These are phyloP conservation scores for Scheffersomyces titani DNA, from an alignment of 1,139 yeast genomes.

Conservation along the genomic window DNA sequence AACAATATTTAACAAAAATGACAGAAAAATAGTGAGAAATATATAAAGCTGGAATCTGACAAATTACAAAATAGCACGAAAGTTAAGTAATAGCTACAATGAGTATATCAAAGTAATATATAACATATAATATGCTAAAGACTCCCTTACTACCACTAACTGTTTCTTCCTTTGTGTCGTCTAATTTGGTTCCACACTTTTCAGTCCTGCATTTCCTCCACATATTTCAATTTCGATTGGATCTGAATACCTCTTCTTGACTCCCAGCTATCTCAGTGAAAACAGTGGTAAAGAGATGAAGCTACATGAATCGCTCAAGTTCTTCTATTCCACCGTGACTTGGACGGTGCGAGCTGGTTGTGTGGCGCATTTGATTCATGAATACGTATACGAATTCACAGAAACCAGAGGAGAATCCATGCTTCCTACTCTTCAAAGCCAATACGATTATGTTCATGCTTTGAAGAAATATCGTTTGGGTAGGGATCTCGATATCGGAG, in stretches of 20 bases:
- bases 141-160: not conserved
- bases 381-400: constrained; percentile 70
- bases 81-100: not conserved
- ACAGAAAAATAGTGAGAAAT: no score
- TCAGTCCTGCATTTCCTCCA: not conserved
- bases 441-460: constrained; percentile 80
- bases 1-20: no score
- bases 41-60: no score
- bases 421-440: constrained; percentile 83
- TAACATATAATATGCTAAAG: not conserved
- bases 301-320: constrained; percentile 25
- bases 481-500: constrained; percentile 70
- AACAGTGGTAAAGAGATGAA: constrained; percentile 4
- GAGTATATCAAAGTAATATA: no score
- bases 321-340: constrained; percentile 34
- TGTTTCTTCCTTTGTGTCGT: no score
- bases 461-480: constrained; percentile 64
- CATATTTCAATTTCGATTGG: not conserved
- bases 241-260: not conserved
- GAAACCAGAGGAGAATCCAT: constrained; percentile 92
- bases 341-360: constrained; percentile 67
- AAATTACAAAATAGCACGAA: no score
- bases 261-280: not conserved
- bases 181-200: not conserved
- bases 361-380: constrained; percentile 65